Evolutionary conservation across 2,329 filamentous ascomycete genomes (phyloP).

Genomic region (Dactylellina haptotyla): DNA sequence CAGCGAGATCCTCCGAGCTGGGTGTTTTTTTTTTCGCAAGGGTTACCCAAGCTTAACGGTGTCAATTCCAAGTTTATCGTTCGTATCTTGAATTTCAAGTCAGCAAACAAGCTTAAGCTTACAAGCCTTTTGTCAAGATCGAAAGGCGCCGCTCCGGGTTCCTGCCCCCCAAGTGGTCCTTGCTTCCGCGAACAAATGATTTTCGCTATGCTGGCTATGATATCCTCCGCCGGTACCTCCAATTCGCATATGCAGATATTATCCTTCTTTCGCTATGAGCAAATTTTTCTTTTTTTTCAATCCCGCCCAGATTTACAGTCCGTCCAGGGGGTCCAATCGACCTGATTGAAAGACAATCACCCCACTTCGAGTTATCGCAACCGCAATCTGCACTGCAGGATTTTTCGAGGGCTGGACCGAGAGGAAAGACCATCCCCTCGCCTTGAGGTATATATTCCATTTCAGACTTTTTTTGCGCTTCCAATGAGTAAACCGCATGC

Average conservation of each 20-base stretch:
- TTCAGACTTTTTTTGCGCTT: neutral
- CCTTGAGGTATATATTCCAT: slow-evolving; percentile 47
- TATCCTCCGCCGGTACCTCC: neutral
- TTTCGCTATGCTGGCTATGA: neutral
- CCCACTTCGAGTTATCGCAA: slow-evolving; percentile 41
- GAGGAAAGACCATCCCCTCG: slow-evolving; percentile 15
- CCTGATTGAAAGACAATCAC: slow-evolving; percentile 15
- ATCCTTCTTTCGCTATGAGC: slow-evolving; percentile 15
- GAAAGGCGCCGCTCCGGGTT: too few relatives aligned
- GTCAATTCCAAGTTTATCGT: too few relatives aligned
- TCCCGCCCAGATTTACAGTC: neutral
- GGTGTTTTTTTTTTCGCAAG: too few relatives aligned
- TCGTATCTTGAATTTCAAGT: too few relatives aligned
- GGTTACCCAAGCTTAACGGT: too few relatives aligned
- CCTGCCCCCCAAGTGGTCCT: too few relatives aligned
- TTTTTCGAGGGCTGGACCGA: too few relatives aligned
- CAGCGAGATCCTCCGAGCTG: neutral
- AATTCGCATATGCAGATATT: neutral
- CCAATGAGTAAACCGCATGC: slow-evolving; percentile 10
- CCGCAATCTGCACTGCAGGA: slow-evolving; percentile 13
- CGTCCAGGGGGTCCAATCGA: neutral
- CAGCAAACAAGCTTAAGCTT: too few relatives aligned
- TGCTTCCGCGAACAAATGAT: neutral
- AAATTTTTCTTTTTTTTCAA: slow-evolving; percentile 41
- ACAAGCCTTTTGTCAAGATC: too few relatives aligned